phyloP scores from a whole-genome alignment of 495 filamentous ascomycete species.

The Annulohypoxylon maeteangense region DNA sequence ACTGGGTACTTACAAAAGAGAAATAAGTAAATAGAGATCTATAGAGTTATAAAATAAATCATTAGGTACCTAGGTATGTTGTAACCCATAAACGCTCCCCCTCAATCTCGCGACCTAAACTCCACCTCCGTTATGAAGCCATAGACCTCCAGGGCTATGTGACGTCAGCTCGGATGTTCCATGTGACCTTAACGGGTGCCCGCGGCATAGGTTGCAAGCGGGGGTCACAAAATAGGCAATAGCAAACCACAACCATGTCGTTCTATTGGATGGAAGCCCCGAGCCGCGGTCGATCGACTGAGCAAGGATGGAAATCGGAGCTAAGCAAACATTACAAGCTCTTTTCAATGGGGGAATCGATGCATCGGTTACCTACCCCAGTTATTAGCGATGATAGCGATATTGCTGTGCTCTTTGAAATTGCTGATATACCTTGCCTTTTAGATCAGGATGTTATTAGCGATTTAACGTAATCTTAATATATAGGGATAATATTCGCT shows the following conservation, averaged over 20 bases:
- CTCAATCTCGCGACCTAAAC: background rate
- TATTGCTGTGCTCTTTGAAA: too few relatives aligned
- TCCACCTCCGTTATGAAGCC: background rate
- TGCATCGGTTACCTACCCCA: too few relatives aligned
- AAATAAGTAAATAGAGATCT: too few relatives aligned
- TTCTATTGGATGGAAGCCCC: constrained; percentile 15
- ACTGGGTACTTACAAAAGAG: too few relatives aligned
- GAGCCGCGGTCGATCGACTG: background rate
- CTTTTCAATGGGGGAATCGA: background rate
- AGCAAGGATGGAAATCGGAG: background rate
- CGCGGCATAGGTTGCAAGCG: constrained; percentile 20
- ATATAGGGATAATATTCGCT: background rate
- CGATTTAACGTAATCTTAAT: too few relatives aligned
- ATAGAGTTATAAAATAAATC: too few relatives aligned
- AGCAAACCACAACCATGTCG: background rate
- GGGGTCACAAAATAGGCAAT: constrained; percentile 29
- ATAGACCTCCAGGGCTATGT: constrained; percentile 7
- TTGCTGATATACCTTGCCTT: too few relatives aligned
- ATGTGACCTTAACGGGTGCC: constrained; percentile 21
- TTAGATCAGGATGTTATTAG: too few relatives aligned
- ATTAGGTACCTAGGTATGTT: too few relatives aligned
- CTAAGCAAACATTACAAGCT: background rate
- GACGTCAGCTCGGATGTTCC: constrained; percentile 20
- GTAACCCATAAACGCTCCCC: background rate
- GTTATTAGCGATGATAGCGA: too few relatives aligned